phyloP scores from a whole-genome alignment of 257 asterid species.

The Nicotiana knightiana region DNA sequence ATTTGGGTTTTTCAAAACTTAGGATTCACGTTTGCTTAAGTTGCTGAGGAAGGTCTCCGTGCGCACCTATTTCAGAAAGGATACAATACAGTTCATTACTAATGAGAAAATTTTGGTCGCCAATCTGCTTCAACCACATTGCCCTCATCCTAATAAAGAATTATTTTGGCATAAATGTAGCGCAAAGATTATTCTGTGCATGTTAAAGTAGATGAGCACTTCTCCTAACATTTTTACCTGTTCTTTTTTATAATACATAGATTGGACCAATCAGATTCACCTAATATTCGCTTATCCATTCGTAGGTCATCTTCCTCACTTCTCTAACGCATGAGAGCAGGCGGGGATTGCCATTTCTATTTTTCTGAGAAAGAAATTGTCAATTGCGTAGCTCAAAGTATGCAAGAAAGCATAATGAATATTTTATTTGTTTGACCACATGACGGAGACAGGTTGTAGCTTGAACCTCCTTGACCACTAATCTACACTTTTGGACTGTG shows the following conservation, averaged over 20 bases:
- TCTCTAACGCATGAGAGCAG: neutral
- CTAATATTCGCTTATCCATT: conserved; percentile 12
- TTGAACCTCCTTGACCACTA: no score
- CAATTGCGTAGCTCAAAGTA: neutral
- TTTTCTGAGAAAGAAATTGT: neutral
- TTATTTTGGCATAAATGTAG: neutral
- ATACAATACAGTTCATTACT: neutral
- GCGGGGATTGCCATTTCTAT: neutral
- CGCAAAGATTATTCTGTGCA: neutral
- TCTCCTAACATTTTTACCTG: conserved; percentile 14
- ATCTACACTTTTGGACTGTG: no score
- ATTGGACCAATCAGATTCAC: conserved; percentile 4
- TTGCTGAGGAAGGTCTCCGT: neutral
- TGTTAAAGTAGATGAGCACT: conserved; percentile 12
- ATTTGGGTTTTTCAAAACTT: neutral
- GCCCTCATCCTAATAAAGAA: neutral
- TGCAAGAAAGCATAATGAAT: neutral
- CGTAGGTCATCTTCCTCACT: neutral
- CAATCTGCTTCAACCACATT: neutral
- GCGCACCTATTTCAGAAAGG: neutral
- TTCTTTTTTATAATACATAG: neutral
- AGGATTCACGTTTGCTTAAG: neutral
- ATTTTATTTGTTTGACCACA: neutral
- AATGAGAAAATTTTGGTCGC: neutral
- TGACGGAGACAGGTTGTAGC: no score